phyloP scores from a whole-genome alignment of 371 early-diverging fungal species.

The Fennellomyces sp. region DNA sequence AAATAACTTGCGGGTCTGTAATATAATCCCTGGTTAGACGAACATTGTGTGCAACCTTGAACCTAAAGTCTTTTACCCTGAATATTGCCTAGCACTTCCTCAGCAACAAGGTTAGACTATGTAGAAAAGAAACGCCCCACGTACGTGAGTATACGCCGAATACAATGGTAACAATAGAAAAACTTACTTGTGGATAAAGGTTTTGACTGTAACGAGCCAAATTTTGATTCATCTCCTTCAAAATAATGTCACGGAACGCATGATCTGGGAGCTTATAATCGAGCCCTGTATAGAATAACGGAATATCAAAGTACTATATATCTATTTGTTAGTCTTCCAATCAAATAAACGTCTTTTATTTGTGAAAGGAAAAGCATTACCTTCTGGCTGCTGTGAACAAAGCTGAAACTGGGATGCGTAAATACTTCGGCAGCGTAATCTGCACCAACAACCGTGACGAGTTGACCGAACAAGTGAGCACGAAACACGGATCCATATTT shows the following conservation, averaged over 20 bases:
- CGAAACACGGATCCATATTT: conserved; percentile 16
- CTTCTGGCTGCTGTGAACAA: conserved; percentile 16
- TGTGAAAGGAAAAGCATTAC: conserved; percentile 3
- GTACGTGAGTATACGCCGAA: not conserved
- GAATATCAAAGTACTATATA: conserved; percentile 1
- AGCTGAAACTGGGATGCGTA: conserved; percentile 24
- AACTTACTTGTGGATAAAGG: conserved; percentile 18
- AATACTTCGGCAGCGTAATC: conserved; percentile 26
- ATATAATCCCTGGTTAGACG: too few relatives aligned
- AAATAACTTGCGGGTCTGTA: not conserved
- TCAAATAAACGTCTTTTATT: not conserved
- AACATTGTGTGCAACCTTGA: too few relatives aligned
- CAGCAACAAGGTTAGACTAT: conserved; percentile 16
- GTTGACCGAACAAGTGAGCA: conserved; percentile 12
- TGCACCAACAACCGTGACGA: conserved; percentile 23
- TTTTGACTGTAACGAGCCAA: conserved; percentile 22
- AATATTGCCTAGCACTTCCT: conserved; percentile 8
- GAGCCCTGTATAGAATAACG: not conserved
- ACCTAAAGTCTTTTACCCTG: not conserved
- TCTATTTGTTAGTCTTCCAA: too few relatives aligned
- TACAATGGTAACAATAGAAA: not conserved
- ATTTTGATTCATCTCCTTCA: conserved; percentile 33
- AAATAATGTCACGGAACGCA: not conserved
- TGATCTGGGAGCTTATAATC: not conserved
- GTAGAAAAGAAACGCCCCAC: not conserved